Percentiles rank a stretch among this genome's conserved stretches.
Conservation (phyloP, 371 early-diverging fungal genomes). For the Mucor racemosus region DNA sequence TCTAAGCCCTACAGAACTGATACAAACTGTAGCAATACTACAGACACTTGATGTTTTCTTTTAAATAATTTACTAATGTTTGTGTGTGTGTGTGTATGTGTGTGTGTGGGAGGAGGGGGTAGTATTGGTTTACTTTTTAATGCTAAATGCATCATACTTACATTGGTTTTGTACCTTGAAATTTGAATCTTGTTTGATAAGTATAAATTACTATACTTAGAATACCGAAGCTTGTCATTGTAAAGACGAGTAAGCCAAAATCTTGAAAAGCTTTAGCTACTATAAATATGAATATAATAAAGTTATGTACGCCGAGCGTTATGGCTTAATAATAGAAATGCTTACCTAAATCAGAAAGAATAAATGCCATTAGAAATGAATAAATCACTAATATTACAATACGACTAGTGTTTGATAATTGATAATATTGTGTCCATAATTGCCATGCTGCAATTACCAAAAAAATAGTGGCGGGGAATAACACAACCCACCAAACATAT, state of each 20-base stretch:
- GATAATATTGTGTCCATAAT: constrained; percentile 48
- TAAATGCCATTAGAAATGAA: constrained; percentile 32
- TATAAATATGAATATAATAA: constrained; percentile 20
- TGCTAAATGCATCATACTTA: constrained; percentile 14
- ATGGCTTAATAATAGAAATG: background rate
- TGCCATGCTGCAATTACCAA: constrained; percentile 36
- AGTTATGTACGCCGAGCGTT: background rate
- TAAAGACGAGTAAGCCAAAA: constrained; percentile 36
- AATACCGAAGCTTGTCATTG: constrained; percentile 36
- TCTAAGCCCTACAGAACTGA: constrained; percentile 36
- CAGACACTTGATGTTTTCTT: constrained; percentile 26
- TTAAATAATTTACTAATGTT: background rate
- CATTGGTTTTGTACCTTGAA: constrained; percentile 41
- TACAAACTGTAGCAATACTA: constrained; percentile 27
- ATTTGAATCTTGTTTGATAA: constrained; percentile 32
- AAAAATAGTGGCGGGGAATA: constrained; percentile 33
- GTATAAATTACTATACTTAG: constrained; percentile 34
- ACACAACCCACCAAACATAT: constrained; percentile 43
- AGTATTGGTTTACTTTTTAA: background rate
- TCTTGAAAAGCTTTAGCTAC: constrained; percentile 34
- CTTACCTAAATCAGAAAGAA: constrained; percentile 37
- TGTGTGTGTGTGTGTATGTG: no score
- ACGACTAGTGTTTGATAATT: constrained; percentile 30
- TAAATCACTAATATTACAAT: constrained; percentile 28
- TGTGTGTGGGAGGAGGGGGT: no score